Conservation (phyloP, 75 land plant species). For the Azolla pinnata region DNA sequence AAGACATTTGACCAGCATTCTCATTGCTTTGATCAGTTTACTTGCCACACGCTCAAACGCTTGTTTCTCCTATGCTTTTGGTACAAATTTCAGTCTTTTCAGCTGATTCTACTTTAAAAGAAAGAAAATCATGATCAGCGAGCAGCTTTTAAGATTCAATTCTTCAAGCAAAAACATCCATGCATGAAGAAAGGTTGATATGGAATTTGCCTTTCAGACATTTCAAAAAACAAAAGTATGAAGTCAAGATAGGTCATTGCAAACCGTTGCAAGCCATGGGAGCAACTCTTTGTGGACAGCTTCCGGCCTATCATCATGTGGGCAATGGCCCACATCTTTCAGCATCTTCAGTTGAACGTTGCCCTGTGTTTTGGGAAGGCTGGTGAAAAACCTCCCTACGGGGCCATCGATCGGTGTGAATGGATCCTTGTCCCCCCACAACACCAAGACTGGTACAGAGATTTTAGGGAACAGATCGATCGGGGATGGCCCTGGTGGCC, state of each 20-base stretch:
- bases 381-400: conserved; percentile 59
- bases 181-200: no score
- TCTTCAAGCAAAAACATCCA: no score
- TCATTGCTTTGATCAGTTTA: no score
- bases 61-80: no score
- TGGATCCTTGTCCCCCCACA: conserved; percentile 83
- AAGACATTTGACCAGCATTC: no score
- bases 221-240: neutral
- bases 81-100: no score
- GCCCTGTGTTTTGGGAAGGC: conserved; percentile 30
- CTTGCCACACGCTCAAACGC: no score
- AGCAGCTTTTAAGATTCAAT: no score
- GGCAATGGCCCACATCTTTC: conserved; percentile 81
- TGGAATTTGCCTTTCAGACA: neutral
- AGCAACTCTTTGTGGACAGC: conserved; percentile 74
- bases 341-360: conserved; percentile 42
- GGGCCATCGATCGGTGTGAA: conserved; percentile 88
- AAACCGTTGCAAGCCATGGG: conserved; percentile 45
- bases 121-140: no score
- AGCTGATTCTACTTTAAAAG: no score
- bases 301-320: conserved; percentile 89
- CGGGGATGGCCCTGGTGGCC: conserved; percentile 89
- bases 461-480: conserved; percentile 44
- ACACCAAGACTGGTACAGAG: conserved; percentile 46
- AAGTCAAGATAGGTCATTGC: neutral